Evolutionary conservation across 2,329 filamentous ascomycete species (phyloP).

Genomic region (Colletotrichum endophyticum): DNA sequence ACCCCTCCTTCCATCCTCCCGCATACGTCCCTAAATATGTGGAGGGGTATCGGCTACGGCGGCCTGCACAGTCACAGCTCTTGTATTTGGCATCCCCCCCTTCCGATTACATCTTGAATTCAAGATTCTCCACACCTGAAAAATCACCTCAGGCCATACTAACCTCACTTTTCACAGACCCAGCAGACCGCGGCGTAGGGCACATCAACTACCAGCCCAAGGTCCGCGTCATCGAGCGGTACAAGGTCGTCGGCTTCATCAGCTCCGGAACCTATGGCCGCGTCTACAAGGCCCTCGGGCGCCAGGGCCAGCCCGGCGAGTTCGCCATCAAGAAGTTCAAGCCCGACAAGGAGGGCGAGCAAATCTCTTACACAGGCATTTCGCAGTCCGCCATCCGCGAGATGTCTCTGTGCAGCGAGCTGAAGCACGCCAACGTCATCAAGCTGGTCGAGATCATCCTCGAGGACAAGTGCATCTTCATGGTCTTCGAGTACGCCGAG

Average conservation of each 20-base stretch:
- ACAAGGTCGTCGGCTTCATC: constrained; percentile 97
- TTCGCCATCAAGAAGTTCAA: constrained; percentile 99
- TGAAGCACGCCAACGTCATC: constrained; percentile 88
- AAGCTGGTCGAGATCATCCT: constrained; percentile 93
- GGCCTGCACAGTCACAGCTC: constrained; percentile 21
- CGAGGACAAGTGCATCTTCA: constrained; percentile 98
- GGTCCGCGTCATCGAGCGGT: constrained; percentile 88
- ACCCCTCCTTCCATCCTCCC: background rate
- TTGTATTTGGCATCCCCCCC: constrained; percentile 15
- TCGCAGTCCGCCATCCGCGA: constrained; percentile 97
- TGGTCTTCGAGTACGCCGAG: constrained; percentile 99
- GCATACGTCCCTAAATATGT: constrained; percentile 9
- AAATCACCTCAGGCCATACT: constrained; percentile 31
- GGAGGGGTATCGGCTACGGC: constrained; percentile 23
- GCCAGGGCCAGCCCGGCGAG: constrained; percentile 75
- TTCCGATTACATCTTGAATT: background rate
- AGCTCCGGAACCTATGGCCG: constrained; percentile 97
- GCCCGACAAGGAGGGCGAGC: constrained; percentile 96
- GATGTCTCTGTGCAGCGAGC: constrained; percentile 95
- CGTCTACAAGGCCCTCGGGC: constrained; percentile 91
- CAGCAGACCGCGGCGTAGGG: constrained; percentile 53
- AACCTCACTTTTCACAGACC: constrained; percentile 50
- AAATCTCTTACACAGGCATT: constrained; percentile 93
- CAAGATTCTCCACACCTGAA: constrained; percentile 6
- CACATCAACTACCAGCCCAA: constrained; percentile 70